Evolutionary conservation across 2,329 filamentous ascomycete species (phyloP).

Genomic region (Aspergillus niger): DNA sequence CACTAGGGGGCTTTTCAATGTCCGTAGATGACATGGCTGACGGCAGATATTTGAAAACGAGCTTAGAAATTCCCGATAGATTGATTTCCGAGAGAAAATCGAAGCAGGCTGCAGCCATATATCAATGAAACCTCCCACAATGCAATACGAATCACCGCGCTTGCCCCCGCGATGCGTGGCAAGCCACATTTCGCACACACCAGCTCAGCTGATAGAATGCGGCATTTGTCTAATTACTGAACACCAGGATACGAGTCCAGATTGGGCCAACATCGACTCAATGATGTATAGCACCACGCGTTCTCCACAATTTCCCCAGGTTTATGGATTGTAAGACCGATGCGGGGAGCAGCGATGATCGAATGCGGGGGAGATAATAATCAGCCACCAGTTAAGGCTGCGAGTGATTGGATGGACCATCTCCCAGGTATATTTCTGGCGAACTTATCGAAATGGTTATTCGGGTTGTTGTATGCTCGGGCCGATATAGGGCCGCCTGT

Average conservation of each 20-base stretch:
- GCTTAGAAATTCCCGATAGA: too few relatives aligned
- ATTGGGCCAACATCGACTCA: background rate
- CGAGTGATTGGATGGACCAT: background rate
- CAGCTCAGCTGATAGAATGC: background rate
- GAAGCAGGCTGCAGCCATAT: background rate
- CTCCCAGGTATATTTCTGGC: background rate
- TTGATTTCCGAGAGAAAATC: background rate
- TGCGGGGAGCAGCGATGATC: background rate
- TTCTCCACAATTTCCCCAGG: background rate
- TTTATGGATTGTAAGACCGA: background rate
- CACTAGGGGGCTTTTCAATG: constrained; percentile 14
- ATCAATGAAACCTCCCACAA: background rate
- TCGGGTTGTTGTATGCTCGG: too few relatives aligned
- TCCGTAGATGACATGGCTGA: background rate
- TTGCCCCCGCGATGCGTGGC: background rate
- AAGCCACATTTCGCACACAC: background rate
- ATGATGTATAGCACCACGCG: background rate
- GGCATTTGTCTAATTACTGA: background rate
- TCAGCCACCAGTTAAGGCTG: background rate
- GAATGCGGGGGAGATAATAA: background rate
- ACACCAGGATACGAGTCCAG: background rate
- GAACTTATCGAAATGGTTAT: too few relatives aligned
- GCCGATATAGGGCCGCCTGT: too few relatives aligned
- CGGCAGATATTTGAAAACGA: background rate
- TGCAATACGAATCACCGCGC: background rate